Conservation (phyloP, 352 stramenopile species). For the Nothophytophthora sp. region DNA sequence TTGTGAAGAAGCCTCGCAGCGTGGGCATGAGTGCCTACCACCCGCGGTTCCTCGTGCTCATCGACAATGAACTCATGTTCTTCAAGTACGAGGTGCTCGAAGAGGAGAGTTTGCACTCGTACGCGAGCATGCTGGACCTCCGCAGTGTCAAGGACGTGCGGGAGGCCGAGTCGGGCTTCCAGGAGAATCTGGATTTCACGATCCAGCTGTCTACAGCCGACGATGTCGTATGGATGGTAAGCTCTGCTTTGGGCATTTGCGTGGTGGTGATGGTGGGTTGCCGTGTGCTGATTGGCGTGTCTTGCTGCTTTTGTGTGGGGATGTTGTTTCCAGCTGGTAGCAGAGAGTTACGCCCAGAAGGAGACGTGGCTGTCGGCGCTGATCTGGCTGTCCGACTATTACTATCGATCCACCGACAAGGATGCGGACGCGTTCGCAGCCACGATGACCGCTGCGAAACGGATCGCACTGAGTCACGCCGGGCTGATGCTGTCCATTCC, state of each 20-base stretch:
- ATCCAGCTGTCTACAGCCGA: constrained; percentile 80
- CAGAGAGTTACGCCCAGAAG: constrained; percentile 80
- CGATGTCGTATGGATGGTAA: constrained; percentile 82
- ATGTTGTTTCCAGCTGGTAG: constrained; percentile 64
- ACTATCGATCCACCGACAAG: constrained; percentile 48
- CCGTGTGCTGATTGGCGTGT: constrained; percentile 2
- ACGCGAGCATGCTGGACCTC: constrained; percentile 69
- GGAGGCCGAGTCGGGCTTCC: constrained; percentile 77
- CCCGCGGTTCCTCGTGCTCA: constrained; percentile 81
- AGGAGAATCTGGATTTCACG: constrained; percentile 85
- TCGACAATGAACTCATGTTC: constrained; percentile 72
- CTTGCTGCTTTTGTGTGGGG: constrained; percentile 4
- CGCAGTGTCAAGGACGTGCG: constrained; percentile 79
- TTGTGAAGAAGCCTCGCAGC: constrained; percentile 73
- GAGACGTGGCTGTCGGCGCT: constrained; percentile 85
- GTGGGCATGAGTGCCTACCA: constrained; percentile 78
- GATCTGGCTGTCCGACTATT: constrained; percentile 88
- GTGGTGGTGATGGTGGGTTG: constrained; percentile 22
- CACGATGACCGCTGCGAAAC: constrained; percentile 33
- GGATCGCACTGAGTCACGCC: constrained; percentile 43
- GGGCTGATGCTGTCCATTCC: constrained; percentile 50
- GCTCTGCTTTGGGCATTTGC: not conserved
- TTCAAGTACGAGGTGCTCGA: constrained; percentile 89
- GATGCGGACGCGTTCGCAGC: constrained; percentile 21
- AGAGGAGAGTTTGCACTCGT: constrained; percentile 66